Evolutionary conservation across 306 rosid species (phyloP), one percentile per base, ranked within the genome.

Genomic region (Myrica gale): DNA sequence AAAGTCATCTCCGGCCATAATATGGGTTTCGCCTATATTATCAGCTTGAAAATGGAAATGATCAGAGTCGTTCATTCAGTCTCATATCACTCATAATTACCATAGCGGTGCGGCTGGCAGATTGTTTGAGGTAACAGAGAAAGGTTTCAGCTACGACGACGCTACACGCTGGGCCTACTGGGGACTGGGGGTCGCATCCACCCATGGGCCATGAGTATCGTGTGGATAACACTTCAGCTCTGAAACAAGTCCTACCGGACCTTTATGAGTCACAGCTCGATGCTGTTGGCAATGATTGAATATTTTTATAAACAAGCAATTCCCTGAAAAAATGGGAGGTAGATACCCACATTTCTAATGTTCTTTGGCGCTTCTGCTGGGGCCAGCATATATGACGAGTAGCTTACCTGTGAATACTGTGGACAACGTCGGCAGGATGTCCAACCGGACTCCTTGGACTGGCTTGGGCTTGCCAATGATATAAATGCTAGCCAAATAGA

Each of bases 401-500:
- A 86, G 74, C 26, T 19, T 84, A 8, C 20, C 78, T 6, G 83
- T 84, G 3, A 69, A 72, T 57, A 45, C 73, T 43, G 80, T 86
- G 69, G 79, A 82, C 9, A 26, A 77, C 20, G 68, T 60, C 32
- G 82, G 87, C 0, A 83, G 79, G 50, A 78, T 21, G 86, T 84
- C 1, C 56, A n/a, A 23, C 75, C 83, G 20, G 85, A 85, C 54
- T 83, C 32, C 1, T 1, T 26, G 32, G 32, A 26, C 32, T 26
- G 32, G 32, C 32, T 26, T 26, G 32, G 89, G 93, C 78, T 89
- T 70, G 76, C 74, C n/a, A 61, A 53, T 72, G 93, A 87, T 23
- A 81, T 86, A 50, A 85, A 86, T n/a, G 72, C 48, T 60, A 90
- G 90, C 0, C 82, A 84, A 56, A 72, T 86, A 74, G 93, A 83